Evolutionary conservation across 306 rosid genomes (phyloP).

Genomic region (Psophocarpus tetragonolobus): DNA sequence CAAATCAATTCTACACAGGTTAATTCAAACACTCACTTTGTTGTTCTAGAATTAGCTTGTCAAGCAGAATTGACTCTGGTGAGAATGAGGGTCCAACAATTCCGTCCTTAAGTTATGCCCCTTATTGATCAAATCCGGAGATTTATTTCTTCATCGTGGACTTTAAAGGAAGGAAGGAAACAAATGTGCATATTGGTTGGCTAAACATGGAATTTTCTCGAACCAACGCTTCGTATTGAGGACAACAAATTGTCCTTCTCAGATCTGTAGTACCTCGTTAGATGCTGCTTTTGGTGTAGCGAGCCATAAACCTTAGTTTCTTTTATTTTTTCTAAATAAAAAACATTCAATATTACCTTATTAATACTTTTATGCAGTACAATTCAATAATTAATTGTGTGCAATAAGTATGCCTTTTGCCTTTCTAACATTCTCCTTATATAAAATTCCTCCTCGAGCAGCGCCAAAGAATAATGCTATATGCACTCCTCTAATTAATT

Average conservation of each 20-base stretch:
- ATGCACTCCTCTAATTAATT: neutral
- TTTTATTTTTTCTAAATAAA: neutral
- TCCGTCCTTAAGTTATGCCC: neutral
- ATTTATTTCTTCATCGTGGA: neutral
- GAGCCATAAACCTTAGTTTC: neutral
- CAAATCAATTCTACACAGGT: too few species aligned
- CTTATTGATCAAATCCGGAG: neutral
- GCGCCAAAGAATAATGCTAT: constrained; percentile 23
- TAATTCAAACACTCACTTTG: too few species aligned
- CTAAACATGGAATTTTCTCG: neutral
- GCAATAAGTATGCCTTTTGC: neutral
- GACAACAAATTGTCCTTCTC: neutral
- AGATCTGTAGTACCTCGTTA: neutral
- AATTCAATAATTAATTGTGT: neutral
- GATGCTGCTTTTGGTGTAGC: neutral
- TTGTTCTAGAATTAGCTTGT: too few species aligned
- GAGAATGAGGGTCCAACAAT: neutral
- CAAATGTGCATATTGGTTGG: neutral
- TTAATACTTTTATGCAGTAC: neutral
- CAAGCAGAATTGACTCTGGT: too few species aligned
- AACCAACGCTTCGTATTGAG: neutral
- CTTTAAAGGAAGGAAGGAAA: neutral
- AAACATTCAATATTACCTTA: neutral
- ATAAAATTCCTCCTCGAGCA: constrained; percentile 1
- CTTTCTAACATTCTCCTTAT: constrained; percentile 4